Evolutionary conservation across 306 rosid genomes (phyloP), one percentile per base, ranked within the genome.

Genomic region (Adenanthera pavonina): DNA sequence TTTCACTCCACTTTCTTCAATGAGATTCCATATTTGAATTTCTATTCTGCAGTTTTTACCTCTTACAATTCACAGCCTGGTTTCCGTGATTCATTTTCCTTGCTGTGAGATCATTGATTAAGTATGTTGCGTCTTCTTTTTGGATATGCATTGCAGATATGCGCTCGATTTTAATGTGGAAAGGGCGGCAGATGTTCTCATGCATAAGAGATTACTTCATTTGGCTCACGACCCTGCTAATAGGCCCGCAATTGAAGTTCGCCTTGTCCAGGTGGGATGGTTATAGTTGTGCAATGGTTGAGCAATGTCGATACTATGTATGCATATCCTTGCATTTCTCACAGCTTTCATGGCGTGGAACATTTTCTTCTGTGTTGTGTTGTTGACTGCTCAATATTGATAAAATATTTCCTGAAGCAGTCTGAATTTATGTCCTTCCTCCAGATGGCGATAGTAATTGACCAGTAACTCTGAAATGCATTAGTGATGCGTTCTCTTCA

Each of bases 111-210:
- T 48, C 20, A 19, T 70, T 60, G 81, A 79, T 79, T 68, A 25
- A 59, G 86, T 85, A 57, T 12, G 20, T 11, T n/a, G 59, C 46
- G 65, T 53, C 14, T 17, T 57, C 25, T 12, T 25, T 69, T 46
- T 46, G 74, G 65, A 65, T 67, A 57, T 83, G 74, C 38, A 83
- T 60, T 86, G 85, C 88, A 96, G 99, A 75, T 96, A 96, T 64
- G 99, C 99, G 5, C 79, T 96, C 77, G 99, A 96, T 86, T 96
- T 96, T 85, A 96, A 96, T 82, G 97, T 91, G 69, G 97, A 96
- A 86, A 96, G 99, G 87, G 94, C 99, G 4, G 94, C 87, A 49
- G 99, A 96, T 87, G 99, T 96, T 88, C 94, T 96, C 74, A 86
- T 89, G 92, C 99, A 96, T 79, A 94, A 91, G 85, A 90, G 98